Evolutionary conservation across 495 filamentous ascomycete species (phyloP).

Genomic region (Aspergillus taichungensis): DNA sequence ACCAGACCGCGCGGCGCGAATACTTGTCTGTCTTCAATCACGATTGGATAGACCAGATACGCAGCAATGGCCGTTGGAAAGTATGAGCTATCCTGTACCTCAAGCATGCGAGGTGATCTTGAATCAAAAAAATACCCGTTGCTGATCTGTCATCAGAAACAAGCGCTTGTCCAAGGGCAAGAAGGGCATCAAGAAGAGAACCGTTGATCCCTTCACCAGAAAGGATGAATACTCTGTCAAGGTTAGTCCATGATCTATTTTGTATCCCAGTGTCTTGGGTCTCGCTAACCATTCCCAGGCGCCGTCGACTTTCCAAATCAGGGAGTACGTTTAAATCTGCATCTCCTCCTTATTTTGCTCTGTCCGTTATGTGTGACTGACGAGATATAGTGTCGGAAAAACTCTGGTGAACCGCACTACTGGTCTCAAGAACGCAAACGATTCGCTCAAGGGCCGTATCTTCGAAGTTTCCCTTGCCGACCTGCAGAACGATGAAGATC

Average conservation of each 20-base stretch:
- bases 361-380: conserved; percentile 10
- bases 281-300: conserved; percentile 49
- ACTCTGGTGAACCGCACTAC: conserved; percentile 98
- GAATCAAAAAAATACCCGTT: conserved; percentile 6
- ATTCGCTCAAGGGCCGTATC: conserved; percentile 95
- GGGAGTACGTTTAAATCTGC: conserved; percentile 66
- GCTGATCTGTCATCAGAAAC: conserved; percentile 58
- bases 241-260: conserved; percentile 41
- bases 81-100: conserved; percentile 53
- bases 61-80: conserved; percentile 90
- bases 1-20: conserved; percentile 33
- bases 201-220: conserved; percentile 89
- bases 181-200: conserved; percentile 99
- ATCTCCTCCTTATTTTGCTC: conserved; percentile 1
- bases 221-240: conserved; percentile 99
- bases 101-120: background rate
- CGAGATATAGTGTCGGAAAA: conserved; percentile 68
- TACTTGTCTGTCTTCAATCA: conserved; percentile 35
- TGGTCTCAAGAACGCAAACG: conserved; percentile 99
- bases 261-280: background rate
- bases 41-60: conserved; percentile 39
- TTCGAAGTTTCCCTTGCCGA: conserved; percentile 98
- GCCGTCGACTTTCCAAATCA: conserved; percentile 85
- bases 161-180: conserved; percentile 99
- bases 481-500: conserved; percentile 98